Base-by-base conservation (phyloP, 2,329 filamentous ascomycete species). In the Aspergillus tanneri region DNA sequence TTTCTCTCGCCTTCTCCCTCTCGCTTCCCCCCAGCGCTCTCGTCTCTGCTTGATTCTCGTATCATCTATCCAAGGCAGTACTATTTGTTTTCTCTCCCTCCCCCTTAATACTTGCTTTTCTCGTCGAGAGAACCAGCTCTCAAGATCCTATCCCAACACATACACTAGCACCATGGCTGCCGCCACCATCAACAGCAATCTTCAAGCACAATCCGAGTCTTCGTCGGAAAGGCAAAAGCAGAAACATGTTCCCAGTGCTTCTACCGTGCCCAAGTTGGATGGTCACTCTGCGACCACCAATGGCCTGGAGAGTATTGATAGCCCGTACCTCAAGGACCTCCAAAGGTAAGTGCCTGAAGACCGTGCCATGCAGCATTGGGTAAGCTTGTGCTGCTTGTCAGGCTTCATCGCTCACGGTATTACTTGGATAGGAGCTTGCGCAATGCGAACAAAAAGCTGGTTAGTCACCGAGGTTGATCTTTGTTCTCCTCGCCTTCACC, bases 391-490 rank as follows among this genome's bases (percentile, higher is more conserved):
- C n/a, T n/a, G n/a, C n/a, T n/a, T n/a, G n/a, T n/a, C n/a, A n/a
- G n/a, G n/a, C n/a, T n/a, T n/a, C n/a, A n/a, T n/a, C n/a, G n/a
- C 36, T 43, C 11, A 43, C 41, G n/a, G 8, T 5, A 8, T 24
- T 21, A 2, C 3, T 12, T 19, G 3, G 55, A 36, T 52, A 96
- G 90, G 79, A 90, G 83, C 71, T 88, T 96, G 62, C 90, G 92
- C 66, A 95, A 93, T 71, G 76, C 93, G 64, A 87, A 85, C 77
- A 97, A 96, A 82, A 96, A 96, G 76, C 85, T 97, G 63, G 89
- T 95, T 74, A 75, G 87, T 77, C 27, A 34, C 32, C 12, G 36
- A 40, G 23, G 18, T 27, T 24, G 22, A 7, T 35, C 11, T 14
- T 14, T 47, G 46, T 23, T n/a, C 9, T 12, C 5, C 22, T 38